phyloP scores from a whole-genome alignment of 2,329 filamentous ascomycete species.

The Cadophora gregata region DNA sequence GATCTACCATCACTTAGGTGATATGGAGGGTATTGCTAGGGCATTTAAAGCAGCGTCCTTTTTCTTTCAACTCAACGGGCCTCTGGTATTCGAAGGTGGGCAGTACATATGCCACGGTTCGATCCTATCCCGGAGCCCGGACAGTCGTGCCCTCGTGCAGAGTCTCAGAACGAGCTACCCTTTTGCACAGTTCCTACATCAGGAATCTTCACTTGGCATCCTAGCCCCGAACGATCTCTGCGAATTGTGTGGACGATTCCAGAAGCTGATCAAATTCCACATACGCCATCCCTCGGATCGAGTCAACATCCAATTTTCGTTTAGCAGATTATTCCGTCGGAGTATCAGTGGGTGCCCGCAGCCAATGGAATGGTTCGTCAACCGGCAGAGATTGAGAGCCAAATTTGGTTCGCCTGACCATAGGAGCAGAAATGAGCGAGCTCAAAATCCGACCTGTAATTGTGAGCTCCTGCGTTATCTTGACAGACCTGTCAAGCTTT shows the following conservation, averaged over 20 bases:
- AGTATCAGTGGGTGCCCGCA: constrained; percentile 37
- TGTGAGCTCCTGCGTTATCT: constrained; percentile 13
- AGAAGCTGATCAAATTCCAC: constrained; percentile 32
- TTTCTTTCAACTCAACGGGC: constrained; percentile 36
- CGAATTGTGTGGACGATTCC: constrained; percentile 30
- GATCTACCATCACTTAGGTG: constrained; percentile 27
- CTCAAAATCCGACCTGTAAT: not conserved
- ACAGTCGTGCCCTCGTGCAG: constrained; percentile 29
- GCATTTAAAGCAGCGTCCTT: constrained; percentile 34
- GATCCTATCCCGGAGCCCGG: constrained; percentile 33
- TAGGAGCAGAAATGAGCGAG: constrained; percentile 6
- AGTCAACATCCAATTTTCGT: constrained; percentile 31
- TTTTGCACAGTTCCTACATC: constrained; percentile 26
- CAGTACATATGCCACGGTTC: constrained; percentile 32
- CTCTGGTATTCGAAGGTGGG: constrained; percentile 23
- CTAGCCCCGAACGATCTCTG: constrained; percentile 33
- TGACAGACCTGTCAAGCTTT: constrained; percentile 8
- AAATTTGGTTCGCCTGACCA: constrained; percentile 33
- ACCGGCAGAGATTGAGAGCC: constrained; percentile 32
- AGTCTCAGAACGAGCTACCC: constrained; percentile 25
- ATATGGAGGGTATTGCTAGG: constrained; percentile 27
- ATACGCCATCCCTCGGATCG: constrained; percentile 31
- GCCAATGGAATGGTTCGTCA: constrained; percentile 34
- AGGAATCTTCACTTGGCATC: constrained; percentile 24
- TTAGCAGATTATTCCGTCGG: constrained; percentile 28